Conservation (phyloP, 179 eudicot genomes). For the Camellia oleifera region DNA sequence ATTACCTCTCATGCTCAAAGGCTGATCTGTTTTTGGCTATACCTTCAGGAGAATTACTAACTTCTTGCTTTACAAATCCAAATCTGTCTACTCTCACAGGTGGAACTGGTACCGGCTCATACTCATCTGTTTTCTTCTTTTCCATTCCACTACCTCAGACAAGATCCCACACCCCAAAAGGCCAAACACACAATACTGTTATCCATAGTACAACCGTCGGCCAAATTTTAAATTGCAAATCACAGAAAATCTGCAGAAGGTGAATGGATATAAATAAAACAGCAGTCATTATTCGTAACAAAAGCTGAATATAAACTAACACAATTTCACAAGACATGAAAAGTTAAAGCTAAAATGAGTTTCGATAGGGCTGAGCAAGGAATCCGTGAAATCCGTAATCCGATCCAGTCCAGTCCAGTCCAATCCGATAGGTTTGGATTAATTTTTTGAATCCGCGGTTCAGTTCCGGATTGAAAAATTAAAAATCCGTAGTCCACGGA, state of each 20-base stretch:
- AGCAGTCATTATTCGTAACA: not conserved
- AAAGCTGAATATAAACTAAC: not conserved
- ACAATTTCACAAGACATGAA: not conserved
- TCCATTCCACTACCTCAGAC: constrained; percentile 49
- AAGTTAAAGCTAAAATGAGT: not conserved
- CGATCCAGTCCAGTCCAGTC: too few species aligned
- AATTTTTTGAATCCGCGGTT: too few species aligned
- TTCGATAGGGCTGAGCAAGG: too few species aligned
- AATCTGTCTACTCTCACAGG: constrained; percentile 69
- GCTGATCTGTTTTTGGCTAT: constrained; percentile 53
- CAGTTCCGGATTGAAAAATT: too few species aligned
- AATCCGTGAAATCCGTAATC: too few species aligned
- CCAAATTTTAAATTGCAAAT: constrained; percentile 2
- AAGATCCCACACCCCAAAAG: constrained; percentile 10
- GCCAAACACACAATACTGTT: not conserved
- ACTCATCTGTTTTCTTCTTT: constrained; percentile 51
- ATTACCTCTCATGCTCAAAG: constrained; percentile 65
- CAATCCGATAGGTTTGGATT: too few species aligned
- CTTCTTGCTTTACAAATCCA: constrained; percentile 80
- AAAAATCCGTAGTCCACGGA: too few species aligned
- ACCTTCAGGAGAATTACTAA: constrained; percentile 49
- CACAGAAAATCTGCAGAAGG: constrained; percentile 8
- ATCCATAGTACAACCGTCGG: not conserved
- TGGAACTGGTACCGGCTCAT: constrained; percentile 40
- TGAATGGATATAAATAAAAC: not conserved